Conservation (phyloP, 805 yeast genomes). For the Tetrapisispora arboricola region DNA sequence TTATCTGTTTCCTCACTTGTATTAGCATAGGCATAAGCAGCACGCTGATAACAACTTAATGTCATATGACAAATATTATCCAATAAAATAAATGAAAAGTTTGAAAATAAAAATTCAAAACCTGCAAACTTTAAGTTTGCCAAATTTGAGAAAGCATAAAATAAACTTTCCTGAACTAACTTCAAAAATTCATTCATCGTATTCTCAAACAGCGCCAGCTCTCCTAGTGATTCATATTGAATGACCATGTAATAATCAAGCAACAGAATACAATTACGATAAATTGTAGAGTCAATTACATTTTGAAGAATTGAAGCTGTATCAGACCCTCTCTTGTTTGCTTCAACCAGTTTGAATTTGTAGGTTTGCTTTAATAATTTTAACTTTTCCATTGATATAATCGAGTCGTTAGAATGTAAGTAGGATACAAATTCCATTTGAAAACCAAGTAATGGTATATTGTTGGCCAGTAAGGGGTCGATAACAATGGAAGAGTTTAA, state of each 20-base stretch:
- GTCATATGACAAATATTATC: slow-evolving; percentile 18
- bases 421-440: slow-evolving; percentile 20
- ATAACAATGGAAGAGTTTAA: slow-evolving; percentile 16
- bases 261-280: slow-evolving; percentile 19
- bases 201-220: slow-evolving; percentile 12
- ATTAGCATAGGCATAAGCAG: background rate
- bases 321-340: slow-evolving; percentile 16
- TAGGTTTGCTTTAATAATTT: slow-evolving; percentile 11
- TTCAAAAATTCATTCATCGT: slow-evolving; percentile 18
- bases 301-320: slow-evolving; percentile 18
- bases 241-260: slow-evolving; percentile 17
- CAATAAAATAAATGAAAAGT: slow-evolving; percentile 19
- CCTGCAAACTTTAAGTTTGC: slow-evolving; percentile 26
- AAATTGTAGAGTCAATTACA: slow-evolving; percentile 21
- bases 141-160: slow-evolving; percentile 24
- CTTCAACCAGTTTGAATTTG: slow-evolving; percentile 14
- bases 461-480: slow-evolving; percentile 19
- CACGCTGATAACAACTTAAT: slow-evolving; percentile 19
- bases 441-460: slow-evolving; percentile 13
- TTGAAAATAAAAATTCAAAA: slow-evolving; percentile 23
- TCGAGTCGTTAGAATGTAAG: slow-evolving; percentile 18
- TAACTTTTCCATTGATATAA: slow-evolving; percentile 17
- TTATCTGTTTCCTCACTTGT: background rate
- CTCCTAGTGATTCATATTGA: slow-evolving; percentile 18
- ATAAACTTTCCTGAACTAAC: slow-evolving; percentile 21